These are phyloP conservation scores for Dichomitus squalens DNA, from an alignment of 1,284 basidiomycete genomes.

Conservation along the genomic window DNA sequence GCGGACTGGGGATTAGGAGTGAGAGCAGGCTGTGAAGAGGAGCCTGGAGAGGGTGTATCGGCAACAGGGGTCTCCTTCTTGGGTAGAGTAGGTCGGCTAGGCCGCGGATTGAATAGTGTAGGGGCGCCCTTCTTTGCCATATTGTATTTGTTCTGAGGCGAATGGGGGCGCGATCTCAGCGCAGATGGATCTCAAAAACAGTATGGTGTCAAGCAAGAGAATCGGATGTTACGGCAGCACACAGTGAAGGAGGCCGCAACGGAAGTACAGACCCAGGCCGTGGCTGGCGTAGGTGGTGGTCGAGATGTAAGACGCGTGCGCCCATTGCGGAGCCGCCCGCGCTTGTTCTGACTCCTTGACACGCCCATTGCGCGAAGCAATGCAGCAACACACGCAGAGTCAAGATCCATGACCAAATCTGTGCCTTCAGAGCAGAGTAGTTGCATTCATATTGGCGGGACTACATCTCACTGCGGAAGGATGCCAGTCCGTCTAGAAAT, in stretches of 20 bases:
- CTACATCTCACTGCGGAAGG: slow-evolving; percentile 19
- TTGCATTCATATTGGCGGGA: slow-evolving; percentile 16
- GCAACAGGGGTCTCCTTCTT: slow-evolving; percentile 22
- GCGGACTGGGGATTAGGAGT: slow-evolving; percentile 13
- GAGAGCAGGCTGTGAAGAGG: slow-evolving; percentile 15
- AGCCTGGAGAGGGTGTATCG: slow-evolving; percentile 19
- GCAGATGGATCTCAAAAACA: neutral
- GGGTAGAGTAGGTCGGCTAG: slow-evolving; percentile 17
- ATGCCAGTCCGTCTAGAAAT: slow-evolving; percentile 26
- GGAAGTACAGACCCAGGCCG: slow-evolving; percentile 9
- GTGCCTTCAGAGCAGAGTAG: neutral
- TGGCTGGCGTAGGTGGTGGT: slow-evolving; percentile 21
- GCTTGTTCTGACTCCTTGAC: slow-evolving; percentile 11
- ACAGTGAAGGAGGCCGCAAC: slow-evolving; percentile 1
- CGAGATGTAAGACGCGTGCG: slow-evolving; percentile 20
- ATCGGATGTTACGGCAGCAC: slow-evolving; percentile 5
- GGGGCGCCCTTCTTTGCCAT: slow-evolving; percentile 27
- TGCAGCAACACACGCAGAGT: neutral
- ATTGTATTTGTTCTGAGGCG: slow-evolving; percentile 4
- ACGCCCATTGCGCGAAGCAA: neutral
- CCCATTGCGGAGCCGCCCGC: slow-evolving; percentile 20
- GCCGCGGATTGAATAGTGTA: slow-evolving; percentile 27
- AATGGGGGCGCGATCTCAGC: slow-evolving; percentile 3
- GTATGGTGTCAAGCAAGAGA: neutral
- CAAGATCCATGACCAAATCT: too few species aligned